Percentiles rank a stretch among this genome's conserved stretches.
These are phyloP conservation scores for Xylaria sp. DNA, from an alignment of 2,329 filamentous ascomycete species.

Conservation along the genomic window DNA sequence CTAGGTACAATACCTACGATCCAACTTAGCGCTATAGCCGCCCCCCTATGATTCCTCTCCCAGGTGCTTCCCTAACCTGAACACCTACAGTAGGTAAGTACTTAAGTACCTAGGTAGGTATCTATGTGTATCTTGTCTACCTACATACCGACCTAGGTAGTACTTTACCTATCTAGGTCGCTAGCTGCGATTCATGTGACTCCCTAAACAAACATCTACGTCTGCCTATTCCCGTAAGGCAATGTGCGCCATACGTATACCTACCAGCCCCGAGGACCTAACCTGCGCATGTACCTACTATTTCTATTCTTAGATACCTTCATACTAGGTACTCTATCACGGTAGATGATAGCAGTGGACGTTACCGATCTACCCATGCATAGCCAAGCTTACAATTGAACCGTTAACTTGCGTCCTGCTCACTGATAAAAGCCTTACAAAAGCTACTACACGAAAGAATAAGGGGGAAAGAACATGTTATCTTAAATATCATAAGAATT, in stretches of 20 bases:
- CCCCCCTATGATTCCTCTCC: not conserved
- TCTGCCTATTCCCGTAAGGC: too few relatives aligned
- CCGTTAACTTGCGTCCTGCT: not conserved
- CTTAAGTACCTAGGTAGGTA: too few relatives aligned
- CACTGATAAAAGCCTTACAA: not conserved
- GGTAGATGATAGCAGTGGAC: not conserved
- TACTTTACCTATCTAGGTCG: too few relatives aligned
- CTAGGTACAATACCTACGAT: too few relatives aligned
- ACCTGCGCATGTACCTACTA: not conserved
- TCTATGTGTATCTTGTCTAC: not conserved
- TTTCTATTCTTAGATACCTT: too few relatives aligned
- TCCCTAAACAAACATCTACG: too few relatives aligned
- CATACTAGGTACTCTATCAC: not conserved
- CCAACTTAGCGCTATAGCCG: not conserved
- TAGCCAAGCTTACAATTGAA: not conserved
- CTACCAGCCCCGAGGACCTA: too few relatives aligned
- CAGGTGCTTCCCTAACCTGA: not conserved
- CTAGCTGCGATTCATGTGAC: too few relatives aligned
- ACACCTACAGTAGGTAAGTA: too few relatives aligned
- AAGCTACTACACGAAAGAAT: not conserved
- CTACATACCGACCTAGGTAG: not conserved
- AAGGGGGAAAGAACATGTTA: not conserved
- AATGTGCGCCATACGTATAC: too few relatives aligned
- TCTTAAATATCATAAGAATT: too few relatives aligned
- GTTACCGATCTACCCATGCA: not conserved